Evolutionary conservation across 2,329 filamentous ascomycete genomes (phyloP), one percentile per base, ranked within the genome.

Genomic region (Zymoseptoria tritici): DNA sequence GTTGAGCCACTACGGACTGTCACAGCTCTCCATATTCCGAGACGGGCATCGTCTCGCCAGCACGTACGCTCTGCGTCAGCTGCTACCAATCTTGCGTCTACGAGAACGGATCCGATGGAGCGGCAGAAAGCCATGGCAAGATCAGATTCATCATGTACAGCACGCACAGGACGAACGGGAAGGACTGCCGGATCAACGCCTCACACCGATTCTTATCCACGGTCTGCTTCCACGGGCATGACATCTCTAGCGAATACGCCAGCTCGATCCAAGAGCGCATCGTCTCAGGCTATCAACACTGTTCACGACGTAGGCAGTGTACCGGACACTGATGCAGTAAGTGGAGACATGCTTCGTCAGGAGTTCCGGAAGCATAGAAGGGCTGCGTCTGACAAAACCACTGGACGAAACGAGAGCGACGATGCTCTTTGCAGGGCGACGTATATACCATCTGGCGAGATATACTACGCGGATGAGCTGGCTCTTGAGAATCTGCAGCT

Each of bases 281-380:
- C 77, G 9, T 70, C 70, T 36, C 73, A 76, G 42, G 67, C 66
- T 42, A 42, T 68, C 26, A 65, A 72, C 11, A 58, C 56, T 63
- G 71, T 72, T 50, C 60, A 57, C 19, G 52, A 29, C 13, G 29
- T 53, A 2, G 62, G 64, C 22, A 65, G 56, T 49, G 67, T 70
- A 2, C 71, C 73, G n/a, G 70, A 73, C 51, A 70, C 74, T 21
- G 75, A 78, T 55, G 69, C 72, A 9, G 68, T 61, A 6, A 68
- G 76, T 49, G 69, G 72, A 2, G 76, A 78, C 49, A 77, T 76
- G 76, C 78, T 78, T 75, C 73, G 72, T 16, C 66, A 70, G 42
- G 76, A 79, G 61, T 65, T 75, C 31, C 77, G 77, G 56, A 78
- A 74, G 65, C 70, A 73, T 57, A 67, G 64, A 60, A 65, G 62